Percentiles rank a stretch among this genome's conserved stretches.
Evolutionary conservation across 164 flowering plant species (phyloP).

Genomic region (Chimonanthus salicifolius): DNA sequence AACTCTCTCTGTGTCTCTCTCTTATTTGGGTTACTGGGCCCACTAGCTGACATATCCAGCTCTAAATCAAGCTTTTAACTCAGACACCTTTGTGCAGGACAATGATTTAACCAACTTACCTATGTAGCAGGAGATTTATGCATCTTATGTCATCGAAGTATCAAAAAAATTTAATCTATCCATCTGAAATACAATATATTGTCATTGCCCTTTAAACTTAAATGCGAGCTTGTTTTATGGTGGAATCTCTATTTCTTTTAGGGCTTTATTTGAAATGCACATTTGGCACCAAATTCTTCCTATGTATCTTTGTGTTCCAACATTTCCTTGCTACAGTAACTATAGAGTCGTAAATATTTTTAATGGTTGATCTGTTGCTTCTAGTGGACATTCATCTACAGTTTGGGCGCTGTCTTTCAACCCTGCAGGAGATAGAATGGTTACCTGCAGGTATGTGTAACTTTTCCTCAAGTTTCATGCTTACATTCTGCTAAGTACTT

Average conservation of each 20-base stretch:
- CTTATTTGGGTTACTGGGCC: no score
- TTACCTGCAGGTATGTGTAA: conserved; percentile 29
- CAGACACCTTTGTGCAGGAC: no score
- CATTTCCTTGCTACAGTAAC: background rate
- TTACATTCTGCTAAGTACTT: background rate
- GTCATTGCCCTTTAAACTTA: background rate
- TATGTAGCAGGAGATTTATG: no score
- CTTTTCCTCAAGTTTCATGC: background rate
- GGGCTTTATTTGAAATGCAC: background rate
- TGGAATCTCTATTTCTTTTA: background rate
- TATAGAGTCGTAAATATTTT: background rate
- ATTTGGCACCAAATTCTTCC: conserved; percentile 1
- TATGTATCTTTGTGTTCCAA: background rate
- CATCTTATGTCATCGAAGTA: no score
- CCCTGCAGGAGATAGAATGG: conserved; percentile 27
- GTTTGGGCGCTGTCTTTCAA: conserved; percentile 37
- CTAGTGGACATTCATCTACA: conserved; percentile 35
- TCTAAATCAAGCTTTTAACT: no score
- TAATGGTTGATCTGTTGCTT: conserved; percentile 4
- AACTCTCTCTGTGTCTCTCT: no score
- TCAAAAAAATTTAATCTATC: background rate
- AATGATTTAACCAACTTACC: no score
- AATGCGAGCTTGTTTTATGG: background rate
- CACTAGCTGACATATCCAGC: no score
- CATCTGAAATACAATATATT: background rate